These are phyloP conservation scores for Coelastrella sp. DNA, from an alignment of 139 green algal species.

Conservation along the genomic window DNA sequence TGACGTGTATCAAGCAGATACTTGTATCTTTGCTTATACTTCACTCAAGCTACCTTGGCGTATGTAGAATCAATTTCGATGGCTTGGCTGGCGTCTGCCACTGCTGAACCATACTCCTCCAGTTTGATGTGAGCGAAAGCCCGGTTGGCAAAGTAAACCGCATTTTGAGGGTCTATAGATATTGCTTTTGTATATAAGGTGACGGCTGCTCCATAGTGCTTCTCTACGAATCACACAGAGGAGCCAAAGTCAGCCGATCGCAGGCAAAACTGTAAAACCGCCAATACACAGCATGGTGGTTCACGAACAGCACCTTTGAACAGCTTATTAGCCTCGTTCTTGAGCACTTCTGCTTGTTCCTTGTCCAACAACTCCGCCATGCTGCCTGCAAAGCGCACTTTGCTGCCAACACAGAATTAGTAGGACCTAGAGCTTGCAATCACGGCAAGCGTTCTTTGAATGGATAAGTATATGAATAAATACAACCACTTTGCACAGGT, in stretches of 20 bases:
- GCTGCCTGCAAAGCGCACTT: neutral
- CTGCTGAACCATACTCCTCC: constrained; percentile 92
- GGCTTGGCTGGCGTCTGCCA: constrained; percentile 90
- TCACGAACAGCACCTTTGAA: constrained; percentile 43
- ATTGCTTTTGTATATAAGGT: constrained; percentile 90
- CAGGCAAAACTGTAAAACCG: neutral
- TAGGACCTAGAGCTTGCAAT: too few species aligned
- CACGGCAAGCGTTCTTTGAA: too few species aligned
- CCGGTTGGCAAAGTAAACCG: constrained; percentile 90
- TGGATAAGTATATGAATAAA: too few species aligned
- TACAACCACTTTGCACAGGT: too few species aligned
- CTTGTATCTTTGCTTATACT: neutral
- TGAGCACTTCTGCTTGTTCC: constrained; percentile 38
- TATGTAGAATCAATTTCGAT: constrained; percentile 90
- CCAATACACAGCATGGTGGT: neutral
- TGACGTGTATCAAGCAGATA: neutral
- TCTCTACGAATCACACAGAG: constrained; percentile 66
- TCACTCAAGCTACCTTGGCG: constrained; percentile 90
- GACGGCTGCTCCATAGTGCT: constrained; percentile 87
- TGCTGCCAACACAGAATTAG: neutral
- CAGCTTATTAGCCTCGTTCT: constrained; percentile 49
- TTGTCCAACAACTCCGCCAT: neutral
- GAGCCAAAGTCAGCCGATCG: neutral
- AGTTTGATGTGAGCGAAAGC: constrained; percentile 88
- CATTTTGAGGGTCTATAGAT: constrained; percentile 67